phyloP scores from a whole-genome alignment of 73 alveolate genomes.

The Paraurostyla sp. region DNA sequence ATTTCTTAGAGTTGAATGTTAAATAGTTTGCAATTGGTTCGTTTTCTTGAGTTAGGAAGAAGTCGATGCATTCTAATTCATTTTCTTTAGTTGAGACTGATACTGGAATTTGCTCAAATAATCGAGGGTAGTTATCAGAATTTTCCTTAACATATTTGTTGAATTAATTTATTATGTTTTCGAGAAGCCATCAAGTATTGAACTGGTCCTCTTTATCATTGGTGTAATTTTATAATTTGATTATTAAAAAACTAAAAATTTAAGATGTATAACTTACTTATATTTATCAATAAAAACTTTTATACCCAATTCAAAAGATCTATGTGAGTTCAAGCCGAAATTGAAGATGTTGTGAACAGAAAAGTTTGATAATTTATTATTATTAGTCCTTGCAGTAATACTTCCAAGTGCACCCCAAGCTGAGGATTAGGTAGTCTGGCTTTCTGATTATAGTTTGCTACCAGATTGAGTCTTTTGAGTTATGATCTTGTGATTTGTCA shows the following conservation, averaged over 20 bases:
- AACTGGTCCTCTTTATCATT: not conserved
- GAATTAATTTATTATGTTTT: not conserved
- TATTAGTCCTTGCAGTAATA: no score
- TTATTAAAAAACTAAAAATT: not conserved
- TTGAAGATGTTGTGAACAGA: no score
- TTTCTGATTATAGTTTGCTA: no score
- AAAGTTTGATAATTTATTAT: no score
- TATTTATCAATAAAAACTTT: not conserved
- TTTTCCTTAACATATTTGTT: no score
- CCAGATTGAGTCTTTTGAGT: not conserved
- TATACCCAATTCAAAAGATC: not conserved
- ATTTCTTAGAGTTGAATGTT: not conserved
- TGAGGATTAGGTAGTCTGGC: no score
- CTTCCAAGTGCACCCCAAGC: no score
- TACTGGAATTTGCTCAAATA: not conserved
- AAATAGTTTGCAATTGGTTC: not conserved
- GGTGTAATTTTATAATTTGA: not conserved
- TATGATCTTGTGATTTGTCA: not conserved
- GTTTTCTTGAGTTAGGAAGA: not conserved
- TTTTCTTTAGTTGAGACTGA: not conserved
- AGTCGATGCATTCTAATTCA: conserved; percentile 39
- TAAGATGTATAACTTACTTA: not conserved
- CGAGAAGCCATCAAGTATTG: not conserved
- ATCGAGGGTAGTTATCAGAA: no score
- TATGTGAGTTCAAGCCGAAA: not conserved